Percentiles rank a stretch among this genome's conserved stretches.
Conservation (phyloP, 106 monocot species). For the Iris macrosiphon region DNA sequence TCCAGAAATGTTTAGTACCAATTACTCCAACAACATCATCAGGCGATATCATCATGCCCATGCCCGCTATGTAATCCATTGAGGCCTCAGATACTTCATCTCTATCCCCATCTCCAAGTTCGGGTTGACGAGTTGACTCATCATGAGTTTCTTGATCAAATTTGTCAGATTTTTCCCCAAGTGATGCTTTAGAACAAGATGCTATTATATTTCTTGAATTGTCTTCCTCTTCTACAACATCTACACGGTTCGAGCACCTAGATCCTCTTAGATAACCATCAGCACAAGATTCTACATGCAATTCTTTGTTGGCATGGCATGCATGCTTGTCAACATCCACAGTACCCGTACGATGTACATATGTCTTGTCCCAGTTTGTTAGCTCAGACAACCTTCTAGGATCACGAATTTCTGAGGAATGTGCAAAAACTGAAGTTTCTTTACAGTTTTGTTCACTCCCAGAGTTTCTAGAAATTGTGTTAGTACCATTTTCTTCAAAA, state of each 20-base stretch:
- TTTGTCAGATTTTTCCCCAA: constrained; percentile 5
- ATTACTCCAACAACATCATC: constrained; percentile 51
- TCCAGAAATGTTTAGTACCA: constrained; percentile 56
- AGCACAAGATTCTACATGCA: background rate
- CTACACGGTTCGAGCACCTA: constrained; percentile 4
- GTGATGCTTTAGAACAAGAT: constrained; percentile 12
- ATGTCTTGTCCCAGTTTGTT: constrained; percentile 4
- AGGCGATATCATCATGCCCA: constrained; percentile 22
- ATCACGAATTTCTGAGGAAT: background rate
- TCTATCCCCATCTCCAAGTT: constrained; percentile 7
- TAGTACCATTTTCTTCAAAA: background rate
- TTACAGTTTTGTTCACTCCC: constrained; percentile 11
- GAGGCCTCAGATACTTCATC: constrained; percentile 22
- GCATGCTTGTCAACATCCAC: constrained; percentile 1
- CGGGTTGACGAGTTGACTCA: background rate
- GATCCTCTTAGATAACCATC: background rate
- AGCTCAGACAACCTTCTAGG: constrained; percentile 3
- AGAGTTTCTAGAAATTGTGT: constrained; percentile 5
- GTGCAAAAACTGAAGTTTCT: background rate
- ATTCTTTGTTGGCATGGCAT: background rate
- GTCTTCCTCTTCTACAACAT: constrained; percentile 2
- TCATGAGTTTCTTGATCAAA: constrained; percentile 2
- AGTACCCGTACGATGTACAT: constrained; percentile 1
- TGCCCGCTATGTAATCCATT: constrained; percentile 11
- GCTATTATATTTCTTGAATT: background rate